phyloP scores from a whole-genome alignment of 805 yeast genomes.

The Saccharomycopsis oosterbeekiorum region DNA sequence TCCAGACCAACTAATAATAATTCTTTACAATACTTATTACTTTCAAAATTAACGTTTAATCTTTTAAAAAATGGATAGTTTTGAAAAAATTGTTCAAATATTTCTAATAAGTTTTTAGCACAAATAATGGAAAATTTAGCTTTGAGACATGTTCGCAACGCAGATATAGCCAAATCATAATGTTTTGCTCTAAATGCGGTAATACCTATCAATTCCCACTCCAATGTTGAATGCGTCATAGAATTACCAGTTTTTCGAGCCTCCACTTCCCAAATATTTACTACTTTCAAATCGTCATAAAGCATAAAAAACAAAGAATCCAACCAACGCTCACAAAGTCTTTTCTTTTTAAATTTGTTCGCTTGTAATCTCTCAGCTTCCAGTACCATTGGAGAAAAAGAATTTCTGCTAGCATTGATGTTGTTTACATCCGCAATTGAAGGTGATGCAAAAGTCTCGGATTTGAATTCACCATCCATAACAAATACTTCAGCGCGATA shows the following conservation, averaged over 20 bases:
- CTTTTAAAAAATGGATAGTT: constrained; percentile 21
- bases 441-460: not conserved
- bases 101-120: constrained; percentile 38
- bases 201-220: constrained; percentile 66
- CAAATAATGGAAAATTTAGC: constrained; percentile 58
- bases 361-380: not conserved
- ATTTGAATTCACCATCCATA: constrained; percentile 60
- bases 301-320: constrained; percentile 35
- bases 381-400: not conserved
- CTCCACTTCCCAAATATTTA: constrained; percentile 23
- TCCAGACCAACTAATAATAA: constrained; percentile 21
- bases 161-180: constrained; percentile 39
- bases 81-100: constrained; percentile 31
- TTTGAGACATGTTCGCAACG: constrained; percentile 42
- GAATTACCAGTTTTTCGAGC: constrained; percentile 21
- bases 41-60: constrained; percentile 20
- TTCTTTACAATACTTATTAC: constrained; percentile 14
- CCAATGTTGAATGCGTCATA: constrained; percentile 49
- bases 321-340: constrained; percentile 69
- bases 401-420: not conserved
- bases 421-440: not conserved
- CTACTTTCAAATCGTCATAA: constrained; percentile 28
- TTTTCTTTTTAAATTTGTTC: constrained; percentile 30
- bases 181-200: constrained; percentile 40
- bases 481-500: constrained; percentile 65